A percentile compares a stretch with the other conserved stretches of the same genome.
phyloP scores from a whole-genome alignment of 768 basidiomycete species.

The Exidia glandulosa region DNA sequence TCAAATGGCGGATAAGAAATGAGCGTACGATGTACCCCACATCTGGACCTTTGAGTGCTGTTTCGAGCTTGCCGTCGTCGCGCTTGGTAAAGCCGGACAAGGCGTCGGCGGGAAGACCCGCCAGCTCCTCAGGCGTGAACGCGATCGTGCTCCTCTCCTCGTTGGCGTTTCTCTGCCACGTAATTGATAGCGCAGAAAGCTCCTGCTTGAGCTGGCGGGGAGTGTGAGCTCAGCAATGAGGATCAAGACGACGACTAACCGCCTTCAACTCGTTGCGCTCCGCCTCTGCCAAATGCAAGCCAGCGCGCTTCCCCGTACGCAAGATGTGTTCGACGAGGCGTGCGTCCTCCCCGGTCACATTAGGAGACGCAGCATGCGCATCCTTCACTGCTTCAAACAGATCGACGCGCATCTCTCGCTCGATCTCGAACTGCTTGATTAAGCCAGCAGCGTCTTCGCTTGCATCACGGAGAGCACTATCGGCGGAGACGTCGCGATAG shows the following conservation, averaged over 20 bases:
- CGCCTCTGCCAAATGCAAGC: constrained; percentile 58
- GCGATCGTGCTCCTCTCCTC: constrained; percentile 66
- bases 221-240: neutral
- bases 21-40: constrained; percentile 59
- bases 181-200: constrained; percentile 62
- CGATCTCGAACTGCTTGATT: constrained; percentile 59
- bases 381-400: constrained; percentile 59
- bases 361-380: constrained; percentile 55
- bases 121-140: constrained; percentile 63
- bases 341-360: constrained; percentile 52
- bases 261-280: constrained; percentile 44
- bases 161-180: constrained; percentile 87
- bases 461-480: constrained; percentile 67
- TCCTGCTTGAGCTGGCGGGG: constrained; percentile 50
- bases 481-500: constrained; percentile 71
- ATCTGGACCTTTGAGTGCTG: constrained; percentile 75
- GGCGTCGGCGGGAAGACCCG: constrained; percentile 72
- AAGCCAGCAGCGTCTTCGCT: constrained; percentile 62
- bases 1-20: neutral
- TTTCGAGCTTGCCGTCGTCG: constrained; percentile 53
- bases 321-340: constrained; percentile 74
- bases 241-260: constrained; percentile 7
- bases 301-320: constrained; percentile 68
- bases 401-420: constrained; percentile 72
- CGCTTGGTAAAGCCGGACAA: constrained; percentile 66